Base-by-base conservation (phyloP, 2,329 filamentous ascomycete genomes). In the Alternaria brassicicola region DNA sequence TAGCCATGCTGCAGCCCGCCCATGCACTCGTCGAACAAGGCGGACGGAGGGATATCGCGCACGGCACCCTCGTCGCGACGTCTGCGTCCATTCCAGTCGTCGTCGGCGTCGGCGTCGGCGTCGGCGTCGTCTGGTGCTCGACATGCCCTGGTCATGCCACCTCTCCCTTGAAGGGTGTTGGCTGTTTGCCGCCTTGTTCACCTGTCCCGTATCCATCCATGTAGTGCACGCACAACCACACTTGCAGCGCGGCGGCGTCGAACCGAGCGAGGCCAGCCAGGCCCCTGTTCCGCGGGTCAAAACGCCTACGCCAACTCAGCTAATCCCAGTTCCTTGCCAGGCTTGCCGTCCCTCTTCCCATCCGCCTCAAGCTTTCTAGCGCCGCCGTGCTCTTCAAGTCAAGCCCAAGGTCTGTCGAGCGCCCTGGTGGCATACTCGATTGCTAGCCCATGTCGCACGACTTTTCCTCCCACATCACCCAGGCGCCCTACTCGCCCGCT, bases 391-490 rank as follows among this genome's bases (percentile, higher is more conserved):
- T 58, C 58, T 52, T 50, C 51, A 55, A 56, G 62, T 57, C 55
- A 45, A 52, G 49, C 46, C 55, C 51, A 54, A 59, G 35, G 53
- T 57, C 56, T 62, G 64, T 63, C 62, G 67, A 63, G 69, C 67
- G 68, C 65, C 64, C 47, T 38, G 57, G 54, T 51, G 62, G 68
- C 62, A 62, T 57, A 64, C 57, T 68, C 64, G 65, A 68, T 64
- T 68, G 67, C 67, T 67, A 61, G 70, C 61, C 66, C 66, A 72
- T 72, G 71, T 75, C 71, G 57, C 71, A 70, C 70, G 70, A 74
- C 57, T 69, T 69, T 66, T 61, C 70, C 59, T 58, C 63, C 55
- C 66, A 66, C 31, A 50, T 56, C 63, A 57, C 57, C 58, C 57
- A 68, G 52, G 64, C 68, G 65, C 68, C 71, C 52, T 74, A 72